Evolutionary conservation across 305 asterid species (phyloP), one percentile per base, ranked within the genome.

Genomic region (Lippia alba): DNA sequence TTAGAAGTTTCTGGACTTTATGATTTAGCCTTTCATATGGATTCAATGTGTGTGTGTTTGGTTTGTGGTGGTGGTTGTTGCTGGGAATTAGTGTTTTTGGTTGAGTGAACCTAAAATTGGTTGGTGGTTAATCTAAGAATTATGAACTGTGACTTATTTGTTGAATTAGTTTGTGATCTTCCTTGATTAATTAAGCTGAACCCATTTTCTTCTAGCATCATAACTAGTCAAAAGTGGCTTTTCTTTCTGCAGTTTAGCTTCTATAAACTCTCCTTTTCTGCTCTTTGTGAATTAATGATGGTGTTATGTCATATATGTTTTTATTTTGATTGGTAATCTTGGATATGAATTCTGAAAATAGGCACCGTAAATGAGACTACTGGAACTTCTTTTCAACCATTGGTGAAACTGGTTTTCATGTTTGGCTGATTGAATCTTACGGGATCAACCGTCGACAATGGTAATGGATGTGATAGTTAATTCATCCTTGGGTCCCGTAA

Each of bases 401-500:
- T 59, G 56, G 36, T 61, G 46, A 59, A 56, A 16, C 12, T 67
- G 40, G 53, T n/a, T 59, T 50, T 40, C 56, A 32, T 33, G 61
- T 34, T 39, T 68, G 48, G 66, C 56, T 49, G 66, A 61, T 69
- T 72, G 71, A 24, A 24, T 24, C 30, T 24, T 3, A 24, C 30
- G 30, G 30, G 30, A 24, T 24, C 68, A 72, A 59, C 63, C 67
- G 73, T 61, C 33, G 64, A 64, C 20, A 62, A 83, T 79, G 89
- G 83, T 78, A 20, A 76, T 80, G 49, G 91, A 87, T 17, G 73
- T 72, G 32, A 32, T 77, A 64, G 30, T 61, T 11, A 54, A 61
- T 63, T 68, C 85, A 0, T 14, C 82, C 59, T 54, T 79, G 12
- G 81, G 57, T 74, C 60, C 85, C 6, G 11, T 65, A 12, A 14